A percentile compares a stretch with the other conserved stretches of the same genome.
Evolutionary conservation across 225 moss, liverwort and hornwort genomes (phyloP).

Genomic region (Asterella californica): DNA sequence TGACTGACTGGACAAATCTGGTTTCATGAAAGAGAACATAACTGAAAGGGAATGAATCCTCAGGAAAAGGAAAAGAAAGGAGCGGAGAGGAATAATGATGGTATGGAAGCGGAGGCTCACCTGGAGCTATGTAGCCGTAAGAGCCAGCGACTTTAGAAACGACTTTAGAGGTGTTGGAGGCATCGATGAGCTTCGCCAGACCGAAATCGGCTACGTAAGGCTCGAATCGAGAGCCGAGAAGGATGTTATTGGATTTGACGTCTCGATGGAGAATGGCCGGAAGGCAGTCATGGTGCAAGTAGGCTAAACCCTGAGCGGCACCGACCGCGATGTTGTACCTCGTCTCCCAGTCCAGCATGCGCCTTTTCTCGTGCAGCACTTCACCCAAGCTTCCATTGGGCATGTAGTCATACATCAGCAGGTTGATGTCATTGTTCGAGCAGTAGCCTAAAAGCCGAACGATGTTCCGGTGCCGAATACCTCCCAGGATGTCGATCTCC

Average conservation of each 20-base stretch:
- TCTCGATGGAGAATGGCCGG: slow-evolving; percentile 54
- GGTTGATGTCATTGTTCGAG: slow-evolving; percentile 58
- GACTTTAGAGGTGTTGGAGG: slow-evolving; percentile 40
- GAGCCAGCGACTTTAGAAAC: slow-evolving; percentile 61
- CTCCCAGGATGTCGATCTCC: slow-evolving; percentile 52
- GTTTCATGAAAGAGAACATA: too few species aligned
- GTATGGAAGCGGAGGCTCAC: slow-evolving; percentile 13
- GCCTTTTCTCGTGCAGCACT: slow-evolving; percentile 54
- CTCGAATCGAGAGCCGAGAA: slow-evolving; percentile 49
- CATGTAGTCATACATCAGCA: slow-evolving; percentile 61
- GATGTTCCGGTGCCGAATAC: slow-evolving; percentile 55
- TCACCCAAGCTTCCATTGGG: slow-evolving; percentile 53
- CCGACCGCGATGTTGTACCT: slow-evolving; percentile 51
- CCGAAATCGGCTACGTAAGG: slow-evolving; percentile 56
- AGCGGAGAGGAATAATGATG: not conserved
- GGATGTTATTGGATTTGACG: slow-evolving; percentile 57
- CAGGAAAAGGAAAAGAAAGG: not conserved
- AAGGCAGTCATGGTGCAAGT: slow-evolving; percentile 56
- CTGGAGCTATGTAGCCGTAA: slow-evolving; percentile 60
- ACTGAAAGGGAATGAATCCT: not conserved
- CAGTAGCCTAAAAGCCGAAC: slow-evolving; percentile 54
- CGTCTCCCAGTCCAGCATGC: slow-evolving; percentile 56
- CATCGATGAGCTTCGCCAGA: slow-evolving; percentile 51
- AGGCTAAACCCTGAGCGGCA: slow-evolving; percentile 49
- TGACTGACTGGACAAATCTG: not conserved